Conservation (phyloP, 768 basidiomycete genomes). For the Kwoniella newhampshirensis region DNA sequence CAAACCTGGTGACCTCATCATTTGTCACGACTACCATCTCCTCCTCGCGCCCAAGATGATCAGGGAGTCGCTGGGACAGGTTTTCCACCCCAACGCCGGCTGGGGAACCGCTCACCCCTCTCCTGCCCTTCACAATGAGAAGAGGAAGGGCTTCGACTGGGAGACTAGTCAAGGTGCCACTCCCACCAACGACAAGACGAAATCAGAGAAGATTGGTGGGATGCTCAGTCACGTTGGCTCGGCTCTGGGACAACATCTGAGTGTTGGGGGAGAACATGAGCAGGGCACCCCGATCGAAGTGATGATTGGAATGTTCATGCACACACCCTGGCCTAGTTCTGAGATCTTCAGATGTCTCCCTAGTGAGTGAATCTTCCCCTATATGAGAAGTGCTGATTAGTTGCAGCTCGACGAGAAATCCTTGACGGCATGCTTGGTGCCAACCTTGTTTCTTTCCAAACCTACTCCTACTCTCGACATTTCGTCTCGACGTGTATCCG, state of each 20-base stretch:
- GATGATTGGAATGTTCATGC: conserved; percentile 87
- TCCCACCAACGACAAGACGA: conserved; percentile 8
- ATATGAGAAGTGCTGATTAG: conserved; percentile 14
- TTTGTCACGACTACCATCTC: conserved; percentile 86
- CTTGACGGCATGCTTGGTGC: conserved; percentile 97
- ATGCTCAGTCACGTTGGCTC: conserved; percentile 43
- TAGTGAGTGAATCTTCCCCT: conserved; percentile 58
- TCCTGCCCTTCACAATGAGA: conserved; percentile 28
- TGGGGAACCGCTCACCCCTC: conserved; percentile 29
- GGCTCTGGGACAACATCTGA: conserved; percentile 33
- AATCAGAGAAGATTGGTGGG: conserved; percentile 23
- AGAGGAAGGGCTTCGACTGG: conserved; percentile 42
- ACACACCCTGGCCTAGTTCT: conserved; percentile 95
- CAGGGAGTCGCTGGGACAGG: conserved; percentile 61
- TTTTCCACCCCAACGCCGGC: conserved; percentile 25
- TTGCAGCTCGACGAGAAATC: conserved; percentile 79
- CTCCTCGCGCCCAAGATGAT: conserved; percentile 84
- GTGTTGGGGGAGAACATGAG: conserved; percentile 20
- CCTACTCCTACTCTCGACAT: conserved; percentile 92
- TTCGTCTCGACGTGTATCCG: conserved; percentile 93
- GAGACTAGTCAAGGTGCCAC: conserved; percentile 18
- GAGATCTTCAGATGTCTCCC: conserved; percentile 94
- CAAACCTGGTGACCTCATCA: conserved; percentile 82
- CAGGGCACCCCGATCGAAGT: conserved; percentile 60
- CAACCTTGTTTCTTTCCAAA: conserved; percentile 91